Base-by-base conservation (phyloP, 2,329 filamentous ascomycete genomes). In the Scedosporium apiospermum region DNA sequence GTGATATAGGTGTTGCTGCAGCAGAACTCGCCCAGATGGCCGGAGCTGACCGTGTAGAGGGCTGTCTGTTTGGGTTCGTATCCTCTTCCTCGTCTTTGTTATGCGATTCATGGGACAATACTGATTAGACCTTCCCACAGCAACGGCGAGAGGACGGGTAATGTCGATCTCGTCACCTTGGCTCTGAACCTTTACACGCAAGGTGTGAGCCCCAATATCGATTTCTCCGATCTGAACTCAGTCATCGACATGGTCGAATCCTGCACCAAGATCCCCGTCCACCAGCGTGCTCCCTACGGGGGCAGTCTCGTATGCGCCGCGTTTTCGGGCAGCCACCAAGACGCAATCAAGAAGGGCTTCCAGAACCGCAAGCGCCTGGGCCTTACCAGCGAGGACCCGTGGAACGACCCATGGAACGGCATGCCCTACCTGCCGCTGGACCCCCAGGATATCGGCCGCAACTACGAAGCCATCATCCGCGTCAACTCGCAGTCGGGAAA, bases 401-500 rank as follows among this genome's bases (percentile, higher is more conserved):
- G 91, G 91, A 78, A 88, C 18, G 82, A 85, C 68, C 78, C 76
- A 58, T 96, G 91, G 91, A 78, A 88, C 18, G 62, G 61, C 27
- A 38, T 68, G 26, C 93, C 93, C 0, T 98, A 98, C 72, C 87
- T 98, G 58, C 95, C 93, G 10, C 83, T 98, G 69, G 93, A 97
- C 71, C 93, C 93, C 4, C 83, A 89, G 70, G 93, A 98, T 71
- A 96, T 98, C 66, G 93, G 93, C 59, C 87, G 93, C 63, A 96
- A 88, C 18, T 98, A 98, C 82, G 93, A 98, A 77, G 93, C 93
- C 64, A 89, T 98, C 72, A 98, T 98, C 72, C 90, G 93, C 65
- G 93, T 98, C 83, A 98, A 98, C 80, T 96, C 91, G n/a, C 93
- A 98, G 74, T 91, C 86, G 69, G 95, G 93, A 67, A 98, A 99